These are phyloP conservation scores for Heliosperma pusillum DNA, from an alignment of 148 eudicot species.

Conservation along the genomic window DNA sequence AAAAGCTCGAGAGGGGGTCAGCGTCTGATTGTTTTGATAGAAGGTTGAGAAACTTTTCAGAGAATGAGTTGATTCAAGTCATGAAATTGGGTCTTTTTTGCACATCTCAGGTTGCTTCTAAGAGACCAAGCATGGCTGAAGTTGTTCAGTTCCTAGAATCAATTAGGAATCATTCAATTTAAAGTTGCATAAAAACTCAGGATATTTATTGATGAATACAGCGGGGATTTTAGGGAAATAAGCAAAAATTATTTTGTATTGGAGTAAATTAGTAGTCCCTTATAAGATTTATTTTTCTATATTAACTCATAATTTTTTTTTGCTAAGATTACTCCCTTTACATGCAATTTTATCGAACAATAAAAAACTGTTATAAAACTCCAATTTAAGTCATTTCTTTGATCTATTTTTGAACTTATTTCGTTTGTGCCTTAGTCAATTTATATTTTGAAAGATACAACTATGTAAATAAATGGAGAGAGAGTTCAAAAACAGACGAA, in stretches of 20 bases:
- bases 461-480: no score
- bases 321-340: no score
- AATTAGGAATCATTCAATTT: constrained; percentile 38
- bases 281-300: no score
- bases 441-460: no score
- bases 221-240: constrained; percentile 17
- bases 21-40: constrained; percentile 81
- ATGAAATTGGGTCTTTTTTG: constrained; percentile 87
- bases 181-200: constrained; percentile 5
- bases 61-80: constrained; percentile 82
- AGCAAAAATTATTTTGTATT: constrained; percentile 51
- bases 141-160: constrained; percentile 92
- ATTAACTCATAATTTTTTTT: no score
- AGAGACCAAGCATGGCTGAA: constrained; percentile 91
- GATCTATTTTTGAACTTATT: no score
- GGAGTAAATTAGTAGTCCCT: no score
- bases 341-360: no score
- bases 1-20: constrained; percentile 54
- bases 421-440: no score
- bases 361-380: no score
- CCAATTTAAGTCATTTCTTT: no score
- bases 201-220: constrained; percentile 14
- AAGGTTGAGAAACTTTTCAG: constrained; percentile 60
- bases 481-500: no score
- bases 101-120: constrained; percentile 64